Evolutionary conservation across 805 yeast genomes (phyloP).

Genomic region (Cyberlindnera galapagoensis): DNA sequence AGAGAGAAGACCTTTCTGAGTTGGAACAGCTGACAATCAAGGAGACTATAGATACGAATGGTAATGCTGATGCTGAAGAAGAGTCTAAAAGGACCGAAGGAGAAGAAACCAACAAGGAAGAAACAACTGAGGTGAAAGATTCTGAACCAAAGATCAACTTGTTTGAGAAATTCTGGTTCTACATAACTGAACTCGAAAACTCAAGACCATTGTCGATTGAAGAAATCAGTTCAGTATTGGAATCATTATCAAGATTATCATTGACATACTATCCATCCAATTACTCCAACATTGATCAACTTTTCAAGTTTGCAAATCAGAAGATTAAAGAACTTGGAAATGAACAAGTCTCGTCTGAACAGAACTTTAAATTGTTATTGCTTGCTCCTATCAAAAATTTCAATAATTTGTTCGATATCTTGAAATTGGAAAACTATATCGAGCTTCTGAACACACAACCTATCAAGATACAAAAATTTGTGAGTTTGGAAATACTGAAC

Average conservation of each 20-base stretch:
- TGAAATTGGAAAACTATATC: constrained; percentile 43
- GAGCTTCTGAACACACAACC: constrained; percentile 51
- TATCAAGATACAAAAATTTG: constrained; percentile 42
- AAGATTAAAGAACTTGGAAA: constrained; percentile 31
- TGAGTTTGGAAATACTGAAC: constrained; percentile 57
- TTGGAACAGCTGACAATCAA: constrained; percentile 16
- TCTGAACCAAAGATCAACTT: constrained; percentile 26
- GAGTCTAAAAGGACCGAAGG: constrained; percentile 7
- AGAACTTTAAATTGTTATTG: constrained; percentile 40
- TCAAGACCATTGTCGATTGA: constrained; percentile 57
- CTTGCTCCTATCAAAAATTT: constrained; percentile 42
- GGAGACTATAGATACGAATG: constrained; percentile 16
- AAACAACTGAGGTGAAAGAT: constrained; percentile 7
- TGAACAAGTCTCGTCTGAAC: constrained; percentile 25
- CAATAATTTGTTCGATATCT: constrained; percentile 24
- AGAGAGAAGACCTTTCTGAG: constrained; percentile 28
- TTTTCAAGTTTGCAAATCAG: constrained; percentile 48
- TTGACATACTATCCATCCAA: constrained; percentile 61
- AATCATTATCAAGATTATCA: constrained; percentile 58
- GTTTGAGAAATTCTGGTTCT: constrained; percentile 62
- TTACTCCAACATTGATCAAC: constrained; percentile 50
- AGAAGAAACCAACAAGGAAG: constrained; percentile 8
- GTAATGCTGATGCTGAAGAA: constrained; percentile 6
- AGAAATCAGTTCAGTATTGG: constrained; percentile 58
- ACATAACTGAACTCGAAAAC: constrained; percentile 48